phyloP scores from a whole-genome alignment of 148 eudicot species.

The Cornus florida region DNA sequence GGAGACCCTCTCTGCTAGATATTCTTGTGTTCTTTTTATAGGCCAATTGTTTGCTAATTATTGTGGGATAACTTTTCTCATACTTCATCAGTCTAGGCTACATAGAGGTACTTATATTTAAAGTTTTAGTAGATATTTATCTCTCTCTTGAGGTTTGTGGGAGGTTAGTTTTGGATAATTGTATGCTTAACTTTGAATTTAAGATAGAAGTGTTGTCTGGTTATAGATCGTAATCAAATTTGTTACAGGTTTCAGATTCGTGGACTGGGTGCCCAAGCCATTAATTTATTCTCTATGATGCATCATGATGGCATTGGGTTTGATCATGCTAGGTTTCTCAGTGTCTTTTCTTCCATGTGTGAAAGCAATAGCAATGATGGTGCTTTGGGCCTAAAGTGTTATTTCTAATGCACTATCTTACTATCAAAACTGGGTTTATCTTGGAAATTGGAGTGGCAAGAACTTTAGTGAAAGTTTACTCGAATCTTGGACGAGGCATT shows the following conservation, averaged over 20 bases:
- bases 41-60: too few species aligned
- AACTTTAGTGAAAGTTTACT: slow-evolving; percentile 46
- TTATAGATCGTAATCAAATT: too few species aligned
- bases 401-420: slow-evolving; percentile 37
- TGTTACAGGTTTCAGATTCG: slow-evolving; percentile 37
- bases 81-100: too few species aligned
- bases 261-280: slow-evolving; percentile 33
- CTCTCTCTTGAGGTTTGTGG: too few species aligned
- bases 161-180: too few species aligned
- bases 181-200: too few species aligned
- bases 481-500: slow-evolving; percentile 31
- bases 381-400: slow-evolving; percentile 22
- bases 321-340: slow-evolving; percentile 45
- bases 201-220: too few species aligned
- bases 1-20: too few species aligned
- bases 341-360: slow-evolving; percentile 39
- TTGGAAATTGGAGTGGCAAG: slow-evolving; percentile 44
- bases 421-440: slow-evolving; percentile 35
- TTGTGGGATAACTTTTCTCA: too few species aligned
- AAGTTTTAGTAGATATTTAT: too few species aligned
- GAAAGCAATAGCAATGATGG: slow-evolving; percentile 12
- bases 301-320: slow-evolving; percentile 34
- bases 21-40: too few species aligned
- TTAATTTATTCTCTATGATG: slow-evolving; percentile 36
- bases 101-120: too few species aligned